phyloP scores from a whole-genome alignment of 352 stramenopile species.

The Aphanomyces euteiches region DNA sequence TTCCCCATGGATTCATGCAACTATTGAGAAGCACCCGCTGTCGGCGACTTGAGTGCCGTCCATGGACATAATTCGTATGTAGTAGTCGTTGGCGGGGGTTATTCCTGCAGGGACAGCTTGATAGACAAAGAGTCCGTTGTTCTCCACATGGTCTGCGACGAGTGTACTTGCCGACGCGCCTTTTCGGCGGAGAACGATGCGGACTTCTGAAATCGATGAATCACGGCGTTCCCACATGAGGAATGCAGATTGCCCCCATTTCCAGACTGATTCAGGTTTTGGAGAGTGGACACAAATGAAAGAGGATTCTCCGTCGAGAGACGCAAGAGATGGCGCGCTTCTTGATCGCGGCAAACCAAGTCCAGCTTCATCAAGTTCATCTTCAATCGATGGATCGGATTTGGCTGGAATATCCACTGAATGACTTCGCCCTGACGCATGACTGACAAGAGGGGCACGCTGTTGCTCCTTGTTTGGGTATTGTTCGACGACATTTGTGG shows the following conservation, averaged over 20 bases:
- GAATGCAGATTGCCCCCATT: conserved; percentile 18
- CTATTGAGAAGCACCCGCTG: conserved; percentile 24
- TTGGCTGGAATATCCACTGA: background rate
- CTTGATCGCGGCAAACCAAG: background rate
- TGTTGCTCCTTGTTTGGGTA: background rate
- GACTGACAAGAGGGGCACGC: too few relatives aligned
- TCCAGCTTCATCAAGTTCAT: background rate
- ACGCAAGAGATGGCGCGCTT: background rate
- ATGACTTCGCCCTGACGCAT: background rate
- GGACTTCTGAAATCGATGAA: conserved; percentile 25
- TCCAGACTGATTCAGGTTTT: conserved; percentile 22
- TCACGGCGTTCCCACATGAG: conserved; percentile 25
- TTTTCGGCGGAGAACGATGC: conserved; percentile 26
- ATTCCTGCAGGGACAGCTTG: conserved; percentile 9
- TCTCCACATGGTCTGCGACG: conserved; percentile 29
- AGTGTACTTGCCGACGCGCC: conserved; percentile 16
- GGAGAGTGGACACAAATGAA: conserved; percentile 5
- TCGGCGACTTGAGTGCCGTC: conserved; percentile 19
- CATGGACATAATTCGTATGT: conserved; percentile 29
- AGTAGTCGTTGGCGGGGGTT: conserved; percentile 20
- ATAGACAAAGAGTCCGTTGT: conserved; percentile 28
- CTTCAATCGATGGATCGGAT: background rate
- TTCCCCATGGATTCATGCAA: background rate
- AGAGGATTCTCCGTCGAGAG: background rate
- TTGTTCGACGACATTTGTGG: background rate